Evolutionary conservation across 2,329 filamentous ascomycete species (phyloP), one percentile per base, ranked within the genome.

Genomic region (Verruconis gallopava): DNA sequence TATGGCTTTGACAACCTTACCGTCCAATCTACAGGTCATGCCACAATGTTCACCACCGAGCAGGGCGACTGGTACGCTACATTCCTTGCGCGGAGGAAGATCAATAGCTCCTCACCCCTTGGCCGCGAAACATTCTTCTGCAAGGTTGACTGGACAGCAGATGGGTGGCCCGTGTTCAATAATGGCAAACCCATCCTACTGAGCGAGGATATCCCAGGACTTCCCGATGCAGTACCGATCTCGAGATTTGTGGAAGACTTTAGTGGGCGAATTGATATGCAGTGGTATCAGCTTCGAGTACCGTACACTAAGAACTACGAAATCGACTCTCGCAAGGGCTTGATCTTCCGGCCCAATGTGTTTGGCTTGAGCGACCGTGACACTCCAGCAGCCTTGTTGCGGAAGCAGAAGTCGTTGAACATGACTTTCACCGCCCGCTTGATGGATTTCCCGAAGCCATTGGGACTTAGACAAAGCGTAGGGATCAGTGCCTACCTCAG

Each of bases 1-100:
- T 30, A 30, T 30, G 25, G 25, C n/a, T 30, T 30, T n/a, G 25
- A 30, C 25, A 30, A 30, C n/a, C 25, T 30, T n/a, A 30, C 25
- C 25, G 25, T 30, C 25, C 25, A 30, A n/a, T 30, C 25, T 9
- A 30, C 25, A 30, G 25, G 25, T n/a, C 25, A 30, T 30, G 25
- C 25, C 25, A 30, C 25, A n/a, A 30, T 30, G 25, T 30, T 30
- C 25, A 30, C 25, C 25, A 30, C 25, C 25, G 25, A 30, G n/a
- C 6, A 9, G 25, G 25, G 25, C 6, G 25, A 30, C 25, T 30
- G 25, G 25, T 30, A 30, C n/a, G 25, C 25, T 30, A 30, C 25
- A 9, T 30, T 30, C 25, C 6, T 30, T n/a, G 25, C 25, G n/a
- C 25, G 25, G n/a, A 30, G 25, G 25, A 30, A 30, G 25, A 30